phyloP scores from a whole-genome alignment of 2,329 filamentous ascomycete species.

The Zarea fungicola region DNA sequence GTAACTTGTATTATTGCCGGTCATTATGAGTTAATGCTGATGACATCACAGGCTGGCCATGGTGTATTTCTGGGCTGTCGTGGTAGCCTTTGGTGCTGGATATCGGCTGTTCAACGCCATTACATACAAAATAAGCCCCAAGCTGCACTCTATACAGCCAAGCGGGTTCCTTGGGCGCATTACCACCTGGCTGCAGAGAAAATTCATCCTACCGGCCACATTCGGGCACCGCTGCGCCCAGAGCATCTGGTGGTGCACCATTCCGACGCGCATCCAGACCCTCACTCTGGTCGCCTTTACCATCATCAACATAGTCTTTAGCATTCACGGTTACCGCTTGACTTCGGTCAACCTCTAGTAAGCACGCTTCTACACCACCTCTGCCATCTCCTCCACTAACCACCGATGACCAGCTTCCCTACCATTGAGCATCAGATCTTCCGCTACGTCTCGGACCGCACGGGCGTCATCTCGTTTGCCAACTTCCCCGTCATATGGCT shows the following conservation, averaged over 20 bases:
- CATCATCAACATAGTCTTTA: constrained; percentile 33
- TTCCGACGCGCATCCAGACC: constrained; percentile 39
- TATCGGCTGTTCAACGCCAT: constrained; percentile 24
- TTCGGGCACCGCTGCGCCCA: constrained; percentile 40
- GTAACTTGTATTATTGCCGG: constrained; percentile 20
- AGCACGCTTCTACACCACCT: constrained; percentile 10
- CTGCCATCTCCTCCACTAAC: accelerated
- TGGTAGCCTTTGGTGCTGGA: constrained; percentile 31
- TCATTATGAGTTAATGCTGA: constrained; percentile 16
- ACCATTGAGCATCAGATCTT: constrained; percentile 29
- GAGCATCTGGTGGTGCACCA: constrained; percentile 39
- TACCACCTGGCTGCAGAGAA: constrained; percentile 27
- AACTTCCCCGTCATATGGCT: constrained; percentile 62
- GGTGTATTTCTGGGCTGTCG: constrained; percentile 35
- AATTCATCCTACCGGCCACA: constrained; percentile 34
- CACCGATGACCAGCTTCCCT: constrained; percentile 31
- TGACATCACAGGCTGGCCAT: constrained; percentile 22
- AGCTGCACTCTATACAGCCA: background rate
- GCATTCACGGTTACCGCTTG: constrained; percentile 32
- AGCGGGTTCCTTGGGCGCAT: background rate
- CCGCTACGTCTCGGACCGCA: constrained; percentile 58
- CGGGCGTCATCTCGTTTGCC: constrained; percentile 57
- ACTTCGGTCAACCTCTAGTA: constrained; percentile 37
- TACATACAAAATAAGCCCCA: background rate
- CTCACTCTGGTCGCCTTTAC: constrained; percentile 34